phyloP scores from a whole-genome alignment of 202 grass and related monocot species.

The Musa balbisiana region DNA sequence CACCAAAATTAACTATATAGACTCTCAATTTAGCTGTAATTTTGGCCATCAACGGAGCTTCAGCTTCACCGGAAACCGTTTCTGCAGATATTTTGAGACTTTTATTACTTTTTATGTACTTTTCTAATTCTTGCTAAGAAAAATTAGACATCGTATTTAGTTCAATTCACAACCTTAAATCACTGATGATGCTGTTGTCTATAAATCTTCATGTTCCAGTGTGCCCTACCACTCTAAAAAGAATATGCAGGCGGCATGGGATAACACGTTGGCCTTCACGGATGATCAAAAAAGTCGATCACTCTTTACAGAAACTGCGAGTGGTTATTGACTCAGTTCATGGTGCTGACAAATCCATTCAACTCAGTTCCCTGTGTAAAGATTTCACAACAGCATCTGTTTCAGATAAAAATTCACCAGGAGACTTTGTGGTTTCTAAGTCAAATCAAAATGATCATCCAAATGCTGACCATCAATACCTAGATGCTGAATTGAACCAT shows the following conservation, averaged over 20 bases:
- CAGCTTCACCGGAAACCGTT: too few species aligned
- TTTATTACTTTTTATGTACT: too few species aligned
- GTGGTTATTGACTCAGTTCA: slow-evolving; percentile 85
- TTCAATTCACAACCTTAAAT: not conserved
- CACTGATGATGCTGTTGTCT: slow-evolving; percentile 16
- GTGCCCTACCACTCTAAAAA: slow-evolving; percentile 89
- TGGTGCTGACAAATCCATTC: slow-evolving; percentile 54
- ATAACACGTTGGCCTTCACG: slow-evolving; percentile 90
- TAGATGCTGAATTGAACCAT: slow-evolving; percentile 37
- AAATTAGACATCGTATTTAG: too few species aligned
- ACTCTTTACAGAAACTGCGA: slow-evolving; percentile 82
- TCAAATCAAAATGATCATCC: slow-evolving; percentile 45
- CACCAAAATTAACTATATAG: too few species aligned
- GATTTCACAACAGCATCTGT: slow-evolving; percentile 63
- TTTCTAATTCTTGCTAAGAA: too few species aligned
- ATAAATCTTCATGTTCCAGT: slow-evolving; percentile 44
- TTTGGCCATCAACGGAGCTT: too few species aligned
- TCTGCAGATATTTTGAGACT: too few species aligned
- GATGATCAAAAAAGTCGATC: slow-evolving; percentile 91
- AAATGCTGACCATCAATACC: slow-evolving; percentile 12
- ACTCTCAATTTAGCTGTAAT: too few species aligned
- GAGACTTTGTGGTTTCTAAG: slow-evolving; percentile 24
- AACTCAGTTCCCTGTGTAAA: slow-evolving; percentile 75
- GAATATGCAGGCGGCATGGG: slow-evolving; percentile 87
- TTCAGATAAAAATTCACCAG: slow-evolving; percentile 45